These are phyloP conservation scores for Fraxinus ornus DNA, from an alignment of 305 asterid species.

Conservation along the genomic window DNA sequence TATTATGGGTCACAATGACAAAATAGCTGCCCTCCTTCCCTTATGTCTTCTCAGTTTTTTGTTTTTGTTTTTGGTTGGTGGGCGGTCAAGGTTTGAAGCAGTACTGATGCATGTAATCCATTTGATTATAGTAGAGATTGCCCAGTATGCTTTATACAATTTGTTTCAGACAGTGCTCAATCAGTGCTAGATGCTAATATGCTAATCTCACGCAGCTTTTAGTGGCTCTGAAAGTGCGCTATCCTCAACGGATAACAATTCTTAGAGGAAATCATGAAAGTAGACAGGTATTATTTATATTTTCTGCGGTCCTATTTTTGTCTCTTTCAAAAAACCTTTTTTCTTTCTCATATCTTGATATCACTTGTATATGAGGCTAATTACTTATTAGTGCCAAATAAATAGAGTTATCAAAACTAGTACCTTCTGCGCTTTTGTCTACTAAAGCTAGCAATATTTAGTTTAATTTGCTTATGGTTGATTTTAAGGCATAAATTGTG, in stretches of 20 bases:
- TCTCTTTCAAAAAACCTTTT: not conserved
- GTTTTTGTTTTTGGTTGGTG: not conserved
- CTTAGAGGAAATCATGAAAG: slow-evolving; percentile 98
- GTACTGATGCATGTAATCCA: not conserved
- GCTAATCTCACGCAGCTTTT: slow-evolving; percentile 61
- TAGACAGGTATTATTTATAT: slow-evolving; percentile 43
- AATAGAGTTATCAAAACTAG: slow-evolving; percentile 1
- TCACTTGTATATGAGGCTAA: slow-evolving; percentile 8
- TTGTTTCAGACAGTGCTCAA: not conserved
- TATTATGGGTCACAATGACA: slow-evolving; percentile 7
- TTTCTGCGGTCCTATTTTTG: not conserved
- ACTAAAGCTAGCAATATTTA: not conserved
- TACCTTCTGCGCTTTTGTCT: slow-evolving; percentile 9
- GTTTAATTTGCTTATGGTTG: slow-evolving; percentile 10
- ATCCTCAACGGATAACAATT: slow-evolving; percentile 87
- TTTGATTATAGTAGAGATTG: slow-evolving; percentile 11
- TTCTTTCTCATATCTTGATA: not conserved
- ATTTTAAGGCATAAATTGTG: not conserved
- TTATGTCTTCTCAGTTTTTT: not conserved
- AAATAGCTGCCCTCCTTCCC: not conserved
- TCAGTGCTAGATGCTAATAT: slow-evolving; percentile 21
- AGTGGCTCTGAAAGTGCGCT: slow-evolving; percentile 87
- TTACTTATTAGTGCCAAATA: slow-evolving; percentile 14
- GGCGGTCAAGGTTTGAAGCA: not conserved
- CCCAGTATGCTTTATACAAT: slow-evolving; percentile 10